Evolutionary conservation across 495 filamentous ascomycete species (phyloP), one percentile per base, ranked within the genome.

Genomic region (Xylaria cubensis): DNA sequence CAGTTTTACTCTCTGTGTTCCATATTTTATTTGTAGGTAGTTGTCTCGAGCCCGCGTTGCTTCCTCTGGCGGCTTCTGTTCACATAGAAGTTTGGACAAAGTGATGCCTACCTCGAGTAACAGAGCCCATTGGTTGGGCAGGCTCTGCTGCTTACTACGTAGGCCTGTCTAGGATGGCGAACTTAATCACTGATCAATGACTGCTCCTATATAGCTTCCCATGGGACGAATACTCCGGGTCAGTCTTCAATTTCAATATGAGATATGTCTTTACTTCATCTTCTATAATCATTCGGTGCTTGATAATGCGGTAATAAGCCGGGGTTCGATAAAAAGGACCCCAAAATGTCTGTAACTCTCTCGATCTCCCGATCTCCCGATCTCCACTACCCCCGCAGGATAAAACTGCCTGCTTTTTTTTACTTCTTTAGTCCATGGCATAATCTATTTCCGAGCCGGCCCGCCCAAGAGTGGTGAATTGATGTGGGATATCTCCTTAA

Each of bases 1-100:
- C 39, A 56, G 70, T 44, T 72, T 58, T 36, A 64, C 46, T 67
- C 34, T 12, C 34, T 12, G 44, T 51, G n/a, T 72, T 72, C 26
- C 17, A 21, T 21, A 29, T 53, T 39, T 29, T n/a, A 48, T 29
- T 36, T 70, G 56, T 64, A 21, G 56, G n/a, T 71, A 56, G 4
- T 46, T 64, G 48, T 64, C 21, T 56, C 46, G 29, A 64, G 24
- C 36, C 46, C 56, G 9, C 12, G 61, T 55, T 21, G 42, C 36
- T 64, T 55, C 42, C 12, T 46, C 15, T 13, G 46, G 29, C 46
- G 17, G 67, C 46, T 71, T 41, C 15, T 32, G 36, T 29, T 42
- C 32, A 34, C 21, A 29, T 34, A 26, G 24, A 64, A 64, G 26
- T 64, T 71, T 64, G 69, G 59, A 64, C 69, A 53, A 71, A 32